phyloP scores from a whole-genome alignment of 805 yeast genomes.

The Barnettozyma californica region DNA sequence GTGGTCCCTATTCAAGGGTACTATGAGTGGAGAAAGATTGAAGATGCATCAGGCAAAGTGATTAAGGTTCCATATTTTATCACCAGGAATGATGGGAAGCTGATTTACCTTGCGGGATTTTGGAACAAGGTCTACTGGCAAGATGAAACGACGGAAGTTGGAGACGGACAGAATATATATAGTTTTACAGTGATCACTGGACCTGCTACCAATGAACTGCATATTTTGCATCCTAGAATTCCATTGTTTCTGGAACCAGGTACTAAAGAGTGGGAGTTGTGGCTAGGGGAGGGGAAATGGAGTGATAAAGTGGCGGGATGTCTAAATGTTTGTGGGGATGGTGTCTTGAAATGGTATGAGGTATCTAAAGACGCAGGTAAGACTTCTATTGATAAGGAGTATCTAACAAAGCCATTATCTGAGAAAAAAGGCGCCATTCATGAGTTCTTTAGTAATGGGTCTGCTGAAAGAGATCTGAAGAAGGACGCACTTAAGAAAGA shows the following conservation, averaged over 20 bases:
- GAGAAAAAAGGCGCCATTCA: constrained; percentile 11
- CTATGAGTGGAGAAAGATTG: constrained; percentile 63
- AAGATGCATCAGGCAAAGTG: constrained; percentile 25
- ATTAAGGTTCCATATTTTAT: constrained; percentile 63
- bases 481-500: constrained; percentile 1
- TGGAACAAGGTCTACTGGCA: constrained; percentile 26
- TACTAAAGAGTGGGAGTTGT: constrained; percentile 48
- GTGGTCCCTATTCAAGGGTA: constrained; percentile 79
- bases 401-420: constrained; percentile 26
- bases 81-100: constrained; percentile 41
- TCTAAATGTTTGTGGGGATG: constrained; percentile 34
- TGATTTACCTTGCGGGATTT: constrained; percentile 66
- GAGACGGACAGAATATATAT: constrained; percentile 24
- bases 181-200: constrained; percentile 74
- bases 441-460: constrained; percentile 10
- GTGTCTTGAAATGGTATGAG: constrained; percentile 43
- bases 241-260: constrained; percentile 67
- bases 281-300: constrained; percentile 52
- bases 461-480: not conserved
- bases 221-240: constrained; percentile 74
- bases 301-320: constrained; percentile 33
- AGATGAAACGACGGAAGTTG: constrained; percentile 8
- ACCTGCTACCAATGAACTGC: constrained; percentile 53
- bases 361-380: constrained; percentile 67
- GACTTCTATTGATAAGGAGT: constrained; percentile 38